These are phyloP conservation scores for Samsoniella hepiali DNA, from an alignment of 2,329 filamentous ascomycete genomes.

Conservation along the genomic window DNA sequence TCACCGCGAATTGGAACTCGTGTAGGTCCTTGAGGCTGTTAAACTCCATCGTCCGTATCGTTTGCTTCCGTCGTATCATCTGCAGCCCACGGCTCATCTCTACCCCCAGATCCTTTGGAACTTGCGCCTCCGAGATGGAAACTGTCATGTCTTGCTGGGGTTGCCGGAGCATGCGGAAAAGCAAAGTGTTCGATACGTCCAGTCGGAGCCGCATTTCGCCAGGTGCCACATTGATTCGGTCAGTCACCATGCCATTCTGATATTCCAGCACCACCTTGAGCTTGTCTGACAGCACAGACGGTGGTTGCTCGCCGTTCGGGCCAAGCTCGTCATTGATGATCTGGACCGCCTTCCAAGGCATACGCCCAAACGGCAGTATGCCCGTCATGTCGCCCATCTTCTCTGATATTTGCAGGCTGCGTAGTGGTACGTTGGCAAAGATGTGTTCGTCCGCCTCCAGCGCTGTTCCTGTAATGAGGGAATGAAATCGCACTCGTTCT, in stretches of 20 bases:
- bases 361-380: conserved; percentile 46
- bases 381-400: conserved; percentile 49
- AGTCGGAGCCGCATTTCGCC: conserved; percentile 69
- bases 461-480: conserved; percentile 69
- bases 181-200: conserved; percentile 58
- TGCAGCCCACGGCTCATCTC: conserved; percentile 64
- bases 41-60: conserved; percentile 71
- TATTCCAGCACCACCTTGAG: conserved; percentile 74
- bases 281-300: conserved; percentile 72
- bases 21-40: conserved; percentile 67
- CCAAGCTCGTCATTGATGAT: conserved; percentile 71
- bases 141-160: conserved; percentile 75
- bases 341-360: conserved; percentile 64
- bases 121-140: conserved; percentile 66
- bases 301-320: conserved; percentile 54
- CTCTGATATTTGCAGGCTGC: conserved; percentile 60
- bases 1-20: conserved; percentile 73
- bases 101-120: conserved; percentile 58
- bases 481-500: conserved; percentile 69
- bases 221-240: conserved; percentile 76
- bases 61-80: conserved; percentile 53
- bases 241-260: conserved; percentile 73
- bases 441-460: conserved; percentile 65
- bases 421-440: conserved; percentile 65
- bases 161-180: conserved; percentile 66